Percentiles rank a stretch among this genome's conserved stretches.
Conservation (phyloP, 371 early-diverging fungal species). For the Scutellospora calospora region DNA sequence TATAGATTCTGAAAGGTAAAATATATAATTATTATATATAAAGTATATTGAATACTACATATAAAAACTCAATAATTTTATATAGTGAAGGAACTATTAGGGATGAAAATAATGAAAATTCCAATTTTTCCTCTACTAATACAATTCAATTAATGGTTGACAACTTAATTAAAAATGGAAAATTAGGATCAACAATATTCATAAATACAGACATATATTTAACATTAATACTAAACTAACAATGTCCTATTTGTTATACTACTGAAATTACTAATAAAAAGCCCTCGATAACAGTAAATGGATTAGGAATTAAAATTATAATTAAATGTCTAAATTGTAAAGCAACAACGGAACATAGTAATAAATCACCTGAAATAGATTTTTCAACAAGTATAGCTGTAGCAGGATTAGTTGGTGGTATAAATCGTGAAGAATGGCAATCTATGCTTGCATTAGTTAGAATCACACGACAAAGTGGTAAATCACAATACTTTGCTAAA, state of each 20-base stretch:
- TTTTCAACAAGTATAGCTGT: not conserved
- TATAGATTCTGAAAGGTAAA: not conserved
- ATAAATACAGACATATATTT: not conserved
- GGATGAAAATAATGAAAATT: not conserved
- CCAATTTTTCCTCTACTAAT: not conserved
- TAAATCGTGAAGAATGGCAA: constrained; percentile 5
- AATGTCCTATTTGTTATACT: not conserved
- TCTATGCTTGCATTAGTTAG: not conserved
- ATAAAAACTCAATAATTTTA: not conserved
- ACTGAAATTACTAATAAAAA: not conserved
- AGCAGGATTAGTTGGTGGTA: not conserved
- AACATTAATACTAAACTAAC: not conserved
- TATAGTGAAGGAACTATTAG: not conserved
- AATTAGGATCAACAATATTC: not conserved
- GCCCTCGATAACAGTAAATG: not conserved
- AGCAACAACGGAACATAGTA: not conserved
- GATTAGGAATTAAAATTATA: not conserved
- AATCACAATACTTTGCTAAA: constrained; percentile 1
- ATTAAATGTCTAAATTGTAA: not conserved
- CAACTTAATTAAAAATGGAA: not conserved
- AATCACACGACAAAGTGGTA: constrained; percentile 2
- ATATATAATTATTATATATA: not conserved
- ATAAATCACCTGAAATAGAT: not conserved
- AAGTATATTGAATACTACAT: not conserved
- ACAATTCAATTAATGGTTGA: not conserved